phyloP scores from a whole-genome alignment of 2,329 filamentous ascomycete genomes.

The Kalmusia sp. region DNA sequence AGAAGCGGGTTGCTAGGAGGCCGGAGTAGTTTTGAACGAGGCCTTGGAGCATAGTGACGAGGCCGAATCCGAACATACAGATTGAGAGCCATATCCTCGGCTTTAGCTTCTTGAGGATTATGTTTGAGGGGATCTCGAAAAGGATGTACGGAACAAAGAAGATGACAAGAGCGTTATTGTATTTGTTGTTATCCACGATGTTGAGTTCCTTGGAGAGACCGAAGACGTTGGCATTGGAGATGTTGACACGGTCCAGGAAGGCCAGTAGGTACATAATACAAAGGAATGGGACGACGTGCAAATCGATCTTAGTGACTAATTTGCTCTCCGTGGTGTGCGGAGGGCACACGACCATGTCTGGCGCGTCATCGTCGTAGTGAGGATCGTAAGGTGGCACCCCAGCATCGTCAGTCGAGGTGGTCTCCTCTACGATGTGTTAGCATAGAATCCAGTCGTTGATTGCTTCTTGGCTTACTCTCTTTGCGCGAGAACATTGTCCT shows the following conservation, averaged over 20 bases:
- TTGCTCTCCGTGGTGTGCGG: constrained; percentile 58
- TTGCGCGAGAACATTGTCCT: constrained; percentile 39
- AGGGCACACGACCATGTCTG: constrained; percentile 51
- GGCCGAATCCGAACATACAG: constrained; percentile 86
- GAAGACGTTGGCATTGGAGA: constrained; percentile 61
- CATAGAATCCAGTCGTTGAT: neutral
- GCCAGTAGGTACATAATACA: constrained; percentile 60
- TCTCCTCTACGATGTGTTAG: neutral
- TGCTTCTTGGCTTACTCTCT: constrained; percentile 36
- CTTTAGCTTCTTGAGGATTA: constrained; percentile 59
- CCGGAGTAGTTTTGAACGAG: constrained; percentile 79
- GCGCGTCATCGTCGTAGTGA: constrained; percentile 47
- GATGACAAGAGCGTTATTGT: constrained; percentile 60
- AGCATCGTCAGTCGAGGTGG: constrained; percentile 14
- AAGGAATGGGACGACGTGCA: constrained; percentile 57
- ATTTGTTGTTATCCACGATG: constrained; percentile 51
- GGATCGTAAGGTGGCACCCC: constrained; percentile 27
- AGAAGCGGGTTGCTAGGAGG: constrained; percentile 79
- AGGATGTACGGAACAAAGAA: constrained; percentile 63
- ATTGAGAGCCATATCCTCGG: constrained; percentile 67
- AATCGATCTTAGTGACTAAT: constrained; percentile 55
- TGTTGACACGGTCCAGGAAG: constrained; percentile 60
- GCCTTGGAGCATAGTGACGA: constrained; percentile 77
- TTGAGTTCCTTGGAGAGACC: constrained; percentile 56
- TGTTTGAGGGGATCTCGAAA: constrained; percentile 61